These are phyloP conservation scores for Terfezia claveryi DNA, from an alignment of 495 filamentous ascomycete genomes.

Conservation along the genomic window DNA sequence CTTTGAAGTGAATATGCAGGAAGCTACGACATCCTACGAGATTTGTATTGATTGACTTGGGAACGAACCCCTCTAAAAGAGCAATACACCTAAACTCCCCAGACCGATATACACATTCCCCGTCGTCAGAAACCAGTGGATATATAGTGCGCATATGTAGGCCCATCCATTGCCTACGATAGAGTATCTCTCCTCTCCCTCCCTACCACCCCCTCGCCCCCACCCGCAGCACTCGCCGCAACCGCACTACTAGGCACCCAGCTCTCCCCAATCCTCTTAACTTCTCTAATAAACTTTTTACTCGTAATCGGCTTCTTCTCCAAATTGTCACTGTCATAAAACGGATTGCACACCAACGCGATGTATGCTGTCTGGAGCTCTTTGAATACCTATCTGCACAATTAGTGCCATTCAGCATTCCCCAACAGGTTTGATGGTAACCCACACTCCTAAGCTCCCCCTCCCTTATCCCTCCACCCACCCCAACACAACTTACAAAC, in stretches of 20 bases:
- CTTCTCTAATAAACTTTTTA: conserved; percentile 55
- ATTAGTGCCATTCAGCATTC: background rate
- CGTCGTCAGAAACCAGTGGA: no score
- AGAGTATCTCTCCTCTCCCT: background rate
- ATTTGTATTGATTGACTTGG: no score
- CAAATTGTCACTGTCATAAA: conserved; percentile 66
- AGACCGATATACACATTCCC: no score
- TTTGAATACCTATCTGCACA: conserved; percentile 47
- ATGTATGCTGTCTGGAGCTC: conserved; percentile 85
- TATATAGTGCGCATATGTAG: no score
- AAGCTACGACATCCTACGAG: no score
- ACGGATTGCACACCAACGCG: conserved; percentile 73
- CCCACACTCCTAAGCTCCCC: conserved; percentile 59
- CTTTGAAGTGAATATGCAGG: no score
- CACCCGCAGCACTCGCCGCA: background rate
- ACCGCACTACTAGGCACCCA: conserved; percentile 32
- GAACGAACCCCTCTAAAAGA: no score
- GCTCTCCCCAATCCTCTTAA: conserved; percentile 57
- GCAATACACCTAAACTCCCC: no score
- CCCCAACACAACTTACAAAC: conserved; percentile 43
- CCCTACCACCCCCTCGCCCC: background rate
- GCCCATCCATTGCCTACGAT: no score
- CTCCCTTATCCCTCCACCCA: conserved; percentile 42
- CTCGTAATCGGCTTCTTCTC: conserved; percentile 56
- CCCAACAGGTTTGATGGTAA: background rate